These are phyloP conservation scores for Gossypium stocksii DNA, from an alignment of 345 rosid species.

Conservation along the genomic window DNA sequence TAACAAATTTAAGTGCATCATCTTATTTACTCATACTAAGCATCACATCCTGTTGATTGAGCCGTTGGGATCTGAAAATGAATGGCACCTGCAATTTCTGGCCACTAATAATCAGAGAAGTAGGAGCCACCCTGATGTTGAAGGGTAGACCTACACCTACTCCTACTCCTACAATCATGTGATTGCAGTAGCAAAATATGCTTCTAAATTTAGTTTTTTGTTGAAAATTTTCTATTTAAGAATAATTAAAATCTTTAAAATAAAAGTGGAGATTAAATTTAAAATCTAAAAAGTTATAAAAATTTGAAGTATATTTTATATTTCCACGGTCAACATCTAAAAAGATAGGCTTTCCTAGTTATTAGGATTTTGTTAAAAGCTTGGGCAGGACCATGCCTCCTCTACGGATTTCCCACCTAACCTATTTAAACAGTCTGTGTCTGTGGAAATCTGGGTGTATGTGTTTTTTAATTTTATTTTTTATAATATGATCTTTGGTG, in stretches of 20 bases:
- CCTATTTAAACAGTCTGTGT: neutral
- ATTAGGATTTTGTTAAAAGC: neutral
- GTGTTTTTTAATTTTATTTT: too few relatives aligned
- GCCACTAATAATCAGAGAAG: neutral
- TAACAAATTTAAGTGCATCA: too few relatives aligned
- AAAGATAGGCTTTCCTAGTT: neutral
- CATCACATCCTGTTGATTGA: neutral
- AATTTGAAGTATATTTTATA: neutral
- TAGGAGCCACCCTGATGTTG: neutral
- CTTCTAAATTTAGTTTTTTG: too few relatives aligned
- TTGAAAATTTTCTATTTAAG: too few relatives aligned
- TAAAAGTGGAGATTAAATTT: too few relatives aligned
- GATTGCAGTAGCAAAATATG: neutral
- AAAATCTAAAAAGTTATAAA: too few relatives aligned
- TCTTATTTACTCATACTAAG: too few relatives aligned
- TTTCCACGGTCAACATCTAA: neutral
- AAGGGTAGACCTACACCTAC: neutral
- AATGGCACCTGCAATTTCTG: neutral
- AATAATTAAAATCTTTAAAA: too few relatives aligned
- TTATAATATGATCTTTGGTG: accelerated
- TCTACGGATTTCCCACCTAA: neutral
- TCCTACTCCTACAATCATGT: neutral
- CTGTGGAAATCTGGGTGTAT: neutral
- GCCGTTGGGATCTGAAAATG: neutral
- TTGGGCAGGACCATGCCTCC: neutral